Conservation (phyloP, 345 rosid genomes). For the Sonneratia caseolaris region DNA sequence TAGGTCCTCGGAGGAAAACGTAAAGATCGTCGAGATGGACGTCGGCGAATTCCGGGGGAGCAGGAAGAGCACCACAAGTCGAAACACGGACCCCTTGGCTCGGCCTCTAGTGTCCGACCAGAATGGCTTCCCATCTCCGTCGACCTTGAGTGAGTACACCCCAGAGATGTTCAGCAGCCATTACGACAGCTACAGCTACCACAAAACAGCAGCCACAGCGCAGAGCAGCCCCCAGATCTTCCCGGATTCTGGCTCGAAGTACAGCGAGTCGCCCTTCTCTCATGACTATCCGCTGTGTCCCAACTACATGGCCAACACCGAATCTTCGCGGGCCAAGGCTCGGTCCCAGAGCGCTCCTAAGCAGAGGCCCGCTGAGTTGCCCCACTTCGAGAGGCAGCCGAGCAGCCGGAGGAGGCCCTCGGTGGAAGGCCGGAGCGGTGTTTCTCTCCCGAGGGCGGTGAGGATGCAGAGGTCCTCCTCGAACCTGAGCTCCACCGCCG, state of each 20-base stretch:
- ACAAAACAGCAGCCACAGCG: not conserved
- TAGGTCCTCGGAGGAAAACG: conserved; percentile 1
- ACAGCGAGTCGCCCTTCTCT: not conserved
- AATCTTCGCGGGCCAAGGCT: conserved; percentile 20
- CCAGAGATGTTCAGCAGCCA: not conserved
- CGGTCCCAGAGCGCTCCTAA: conserved; percentile 13
- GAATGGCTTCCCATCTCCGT: not conserved
- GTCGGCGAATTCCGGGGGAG: conserved; percentile 3
- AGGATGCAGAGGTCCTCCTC: conserved; percentile 86
- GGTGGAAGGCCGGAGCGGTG: conserved; percentile 47
- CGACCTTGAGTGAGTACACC: not conserved
- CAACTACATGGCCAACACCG: conserved; percentile 31
- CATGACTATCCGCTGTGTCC: conserved; percentile 16
- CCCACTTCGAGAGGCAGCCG: conserved; percentile 47
- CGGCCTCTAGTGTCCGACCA: not conserved
- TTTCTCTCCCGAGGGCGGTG: conserved; percentile 44
- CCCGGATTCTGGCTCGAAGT: not conserved
- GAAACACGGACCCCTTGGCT: not conserved
- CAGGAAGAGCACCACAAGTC: not conserved
- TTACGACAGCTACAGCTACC: not conserved
- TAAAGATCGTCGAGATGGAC: conserved; percentile 9
- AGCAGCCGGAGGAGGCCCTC: conserved; percentile 42
- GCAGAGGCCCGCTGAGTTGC: conserved; percentile 9
- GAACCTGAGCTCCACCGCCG: conserved; percentile 38
- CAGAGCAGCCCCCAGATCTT: not conserved